phyloP scores from a whole-genome alignment of 768 basidiomycete species.

The Plicaturopsis crispa region DNA sequence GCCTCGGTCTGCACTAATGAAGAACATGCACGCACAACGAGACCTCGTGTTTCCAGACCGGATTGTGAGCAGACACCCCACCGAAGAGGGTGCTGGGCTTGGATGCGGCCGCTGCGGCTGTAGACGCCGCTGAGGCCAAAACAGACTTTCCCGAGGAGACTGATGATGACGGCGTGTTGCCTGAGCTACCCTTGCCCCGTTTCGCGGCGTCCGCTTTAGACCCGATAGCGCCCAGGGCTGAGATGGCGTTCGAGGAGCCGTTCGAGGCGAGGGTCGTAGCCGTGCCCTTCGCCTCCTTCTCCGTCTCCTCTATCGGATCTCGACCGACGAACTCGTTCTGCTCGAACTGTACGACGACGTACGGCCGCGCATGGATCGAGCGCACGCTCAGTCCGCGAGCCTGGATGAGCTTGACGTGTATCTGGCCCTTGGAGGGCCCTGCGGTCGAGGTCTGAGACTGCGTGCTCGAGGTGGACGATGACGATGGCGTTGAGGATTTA shows the following conservation, averaged over 20 bases:
- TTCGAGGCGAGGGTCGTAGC: slow-evolving; percentile 52
- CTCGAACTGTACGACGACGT: slow-evolving; percentile 97
- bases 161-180: slow-evolving; percentile 37
- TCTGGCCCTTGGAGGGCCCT: slow-evolving; percentile 56
- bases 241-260: slow-evolving; percentile 56
- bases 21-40: slow-evolving; percentile 71
- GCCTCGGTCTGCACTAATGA: slow-evolving; percentile 2
- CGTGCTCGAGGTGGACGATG: slow-evolving; percentile 31
- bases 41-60: slow-evolving; percentile 99
- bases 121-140: slow-evolving; percentile 16
- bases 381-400: slow-evolving; percentile 78
- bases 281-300: slow-evolving; percentile 84
- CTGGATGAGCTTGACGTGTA: slow-evolving; percentile 93
- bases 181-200: slow-evolving; percentile 26
- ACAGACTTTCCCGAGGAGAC: slow-evolving; percentile 30
- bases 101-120: slow-evolving; percentile 19
- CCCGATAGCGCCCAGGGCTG: slow-evolving; percentile 57
- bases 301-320: slow-evolving; percentile 77
- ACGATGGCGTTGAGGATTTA: slow-evolving; percentile 29
- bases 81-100: slow-evolving; percentile 46
- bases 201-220: slow-evolving; percentile 30
- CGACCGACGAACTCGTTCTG: slow-evolving; percentile 97
- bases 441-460: slow-evolving; percentile 16
- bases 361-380: slow-evolving; percentile 61
- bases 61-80: slow-evolving; percentile 72